These are phyloP conservation scores for Steccherinum ochraceum DNA, from an alignment of 768 basidiomycete species.

Conservation along the genomic window DNA sequence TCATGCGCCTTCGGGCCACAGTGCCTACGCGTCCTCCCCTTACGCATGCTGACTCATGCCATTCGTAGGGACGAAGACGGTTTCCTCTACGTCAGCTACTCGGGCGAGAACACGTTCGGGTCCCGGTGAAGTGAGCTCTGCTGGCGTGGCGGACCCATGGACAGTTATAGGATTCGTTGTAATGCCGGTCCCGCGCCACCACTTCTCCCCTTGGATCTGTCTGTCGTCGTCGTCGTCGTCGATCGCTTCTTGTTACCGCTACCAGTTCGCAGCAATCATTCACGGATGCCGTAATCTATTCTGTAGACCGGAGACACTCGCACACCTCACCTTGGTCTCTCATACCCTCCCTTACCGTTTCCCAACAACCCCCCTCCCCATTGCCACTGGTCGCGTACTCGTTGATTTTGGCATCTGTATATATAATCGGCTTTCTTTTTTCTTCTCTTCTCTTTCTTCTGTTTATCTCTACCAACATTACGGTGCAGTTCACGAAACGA, in stretches of 20 bases:
- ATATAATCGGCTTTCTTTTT: not conserved
- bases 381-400: not conserved
- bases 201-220: no score
- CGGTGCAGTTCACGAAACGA: not conserved
- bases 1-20: not conserved
- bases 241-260: not conserved
- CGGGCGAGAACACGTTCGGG: slow-evolving; percentile 96
- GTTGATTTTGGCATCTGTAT: not conserved
- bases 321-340: no score
- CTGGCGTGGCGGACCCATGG: not conserved
- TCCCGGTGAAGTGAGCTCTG: slow-evolving; percentile 14
- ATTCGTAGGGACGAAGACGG: slow-evolving; percentile 91
- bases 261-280: no score
- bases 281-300: not conserved
- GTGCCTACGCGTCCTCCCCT: not conserved
- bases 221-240: no score
- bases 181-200: not conserved
- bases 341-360: not conserved
- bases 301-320: not conserved
- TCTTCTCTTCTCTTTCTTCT: not conserved
- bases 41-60: slow-evolving; percentile 3
- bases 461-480: not conserved
- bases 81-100: slow-evolving; percentile 98
- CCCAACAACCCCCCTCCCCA: not conserved
- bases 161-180: not conserved